These are phyloP conservation scores for Carallia pectinifolia DNA, from an alignment of 345 rosid species.

Conservation along the genomic window DNA sequence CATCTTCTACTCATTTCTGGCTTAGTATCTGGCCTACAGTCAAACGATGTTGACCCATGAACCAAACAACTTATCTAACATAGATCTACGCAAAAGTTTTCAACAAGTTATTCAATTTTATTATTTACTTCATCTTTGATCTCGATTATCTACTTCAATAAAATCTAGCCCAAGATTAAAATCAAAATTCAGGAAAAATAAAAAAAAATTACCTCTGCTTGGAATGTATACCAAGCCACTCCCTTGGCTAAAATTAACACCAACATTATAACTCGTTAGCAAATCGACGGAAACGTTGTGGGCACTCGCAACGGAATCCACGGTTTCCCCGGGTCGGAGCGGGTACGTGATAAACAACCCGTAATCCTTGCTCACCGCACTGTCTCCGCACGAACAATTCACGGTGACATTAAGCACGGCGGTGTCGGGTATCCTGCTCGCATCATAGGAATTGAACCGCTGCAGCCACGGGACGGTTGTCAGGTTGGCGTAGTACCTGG, in stretches of 20 bases:
- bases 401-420: slow-evolving; percentile 53
- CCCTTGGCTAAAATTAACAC: slow-evolving; percentile 27
- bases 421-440: slow-evolving; percentile 32
- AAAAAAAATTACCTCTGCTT: slow-evolving; percentile 47
- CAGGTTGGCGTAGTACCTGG: slow-evolving; percentile 33
- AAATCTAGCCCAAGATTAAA: no score
- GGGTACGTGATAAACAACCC: slow-evolving; percentile 73
- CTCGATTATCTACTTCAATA: no score
- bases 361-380: slow-evolving; percentile 42
- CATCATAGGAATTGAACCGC: slow-evolving; percentile 30
- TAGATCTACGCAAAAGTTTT: no score
- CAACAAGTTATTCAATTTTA: no score
- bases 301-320: slow-evolving; percentile 39
- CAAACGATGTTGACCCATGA: no score
- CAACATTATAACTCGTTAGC: slow-evolving; percentile 59
- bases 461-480: slow-evolving; percentile 39
- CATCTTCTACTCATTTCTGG: no score
- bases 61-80: no score
- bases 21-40: no score
- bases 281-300: slow-evolving; percentile 34
- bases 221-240: no score
- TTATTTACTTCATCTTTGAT: no score
- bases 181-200: no score
- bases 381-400: slow-evolving; percentile 71
- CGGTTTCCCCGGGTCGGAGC: slow-evolving; percentile 51